phyloP scores from a whole-genome alignment of 192 early-diverging fungal genomes.

The Funneliformis geosporum region DNA sequence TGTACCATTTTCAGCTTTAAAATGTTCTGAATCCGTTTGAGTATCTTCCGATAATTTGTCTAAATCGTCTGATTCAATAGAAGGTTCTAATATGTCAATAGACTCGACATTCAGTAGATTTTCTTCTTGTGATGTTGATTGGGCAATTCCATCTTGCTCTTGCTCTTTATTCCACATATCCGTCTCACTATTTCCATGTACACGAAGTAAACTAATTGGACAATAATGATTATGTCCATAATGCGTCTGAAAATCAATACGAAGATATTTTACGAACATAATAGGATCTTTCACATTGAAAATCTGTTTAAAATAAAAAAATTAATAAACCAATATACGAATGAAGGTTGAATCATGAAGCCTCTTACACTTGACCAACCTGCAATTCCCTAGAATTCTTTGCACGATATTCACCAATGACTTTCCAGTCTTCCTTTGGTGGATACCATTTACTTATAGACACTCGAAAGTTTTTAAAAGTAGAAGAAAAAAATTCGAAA shows the following conservation, averaged over 20 bases:
- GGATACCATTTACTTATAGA: slow-evolving; percentile 79
- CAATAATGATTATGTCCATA: slow-evolving; percentile 95
- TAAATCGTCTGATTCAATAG: not conserved
- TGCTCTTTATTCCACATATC: slow-evolving; percentile 77
- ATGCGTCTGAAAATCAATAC: slow-evolving; percentile 84
- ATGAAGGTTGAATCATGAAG: not conserved
- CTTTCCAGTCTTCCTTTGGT: slow-evolving; percentile 74
- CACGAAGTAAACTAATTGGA: slow-evolving; percentile 83
- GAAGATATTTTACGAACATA: slow-evolving; percentile 84
- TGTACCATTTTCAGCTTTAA: not conserved
- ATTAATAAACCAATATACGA: not conserved
- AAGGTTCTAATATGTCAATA: not conserved
- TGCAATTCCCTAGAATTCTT: slow-evolving; percentile 85
- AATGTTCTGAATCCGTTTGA: not conserved
- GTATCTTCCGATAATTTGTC: slow-evolving; percentile 28
- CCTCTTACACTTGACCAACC: slow-evolving; percentile 49
- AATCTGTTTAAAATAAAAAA: slow-evolving; percentile 51
- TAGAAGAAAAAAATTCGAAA: slow-evolving; percentile 96
- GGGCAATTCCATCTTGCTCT: slow-evolving; percentile 38
- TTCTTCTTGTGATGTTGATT: slow-evolving; percentile 41
- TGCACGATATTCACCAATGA: slow-evolving; percentile 82
- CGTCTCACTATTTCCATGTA: slow-evolving; percentile 91
- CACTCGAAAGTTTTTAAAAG: slow-evolving; percentile 85
- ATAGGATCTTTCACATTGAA: slow-evolving; percentile 76
- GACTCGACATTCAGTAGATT: slow-evolving; percentile 38